These are phyloP conservation scores for Mediolabrus comicus DNA, from an alignment of 108 stramenopile genomes.

Conservation along the genomic window DNA sequence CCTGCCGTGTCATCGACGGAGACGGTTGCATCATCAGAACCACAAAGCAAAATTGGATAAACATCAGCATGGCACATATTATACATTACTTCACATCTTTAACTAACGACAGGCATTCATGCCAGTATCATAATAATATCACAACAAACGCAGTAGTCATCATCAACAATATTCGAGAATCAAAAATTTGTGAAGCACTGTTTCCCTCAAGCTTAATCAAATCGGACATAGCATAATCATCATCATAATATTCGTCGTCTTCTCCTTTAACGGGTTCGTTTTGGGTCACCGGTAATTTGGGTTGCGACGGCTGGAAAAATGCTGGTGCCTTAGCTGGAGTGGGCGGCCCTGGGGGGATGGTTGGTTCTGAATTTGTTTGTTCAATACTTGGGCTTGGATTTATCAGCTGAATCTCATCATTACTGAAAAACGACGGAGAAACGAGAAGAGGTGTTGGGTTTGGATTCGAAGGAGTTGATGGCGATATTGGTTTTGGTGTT, in stretches of 20 bases:
- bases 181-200: not conserved
- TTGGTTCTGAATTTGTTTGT: too few species aligned
- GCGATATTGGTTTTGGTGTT: not conserved
- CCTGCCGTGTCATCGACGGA: too few species aligned
- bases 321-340: not conserved
- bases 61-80: not conserved
- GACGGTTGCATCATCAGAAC: too few species aligned
- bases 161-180: not conserved
- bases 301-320: not conserved
- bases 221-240: not conserved
- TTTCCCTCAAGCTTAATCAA: not conserved
- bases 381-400: not conserved
- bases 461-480: not conserved
- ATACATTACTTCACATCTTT: not conserved
- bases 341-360: not conserved
- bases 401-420: not conserved
- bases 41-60: too few species aligned
- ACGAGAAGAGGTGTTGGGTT: too few species aligned
- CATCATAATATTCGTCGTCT: not conserved
- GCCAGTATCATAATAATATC: not conserved
- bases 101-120: not conserved
- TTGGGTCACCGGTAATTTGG: not conserved
- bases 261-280: not conserved
- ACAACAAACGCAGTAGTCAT: not conserved
- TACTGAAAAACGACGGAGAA: not conserved